phyloP scores from a whole-genome alignment of 2,329 filamentous ascomycete species.

The Magnaporthiopsis rhizophila region DNA sequence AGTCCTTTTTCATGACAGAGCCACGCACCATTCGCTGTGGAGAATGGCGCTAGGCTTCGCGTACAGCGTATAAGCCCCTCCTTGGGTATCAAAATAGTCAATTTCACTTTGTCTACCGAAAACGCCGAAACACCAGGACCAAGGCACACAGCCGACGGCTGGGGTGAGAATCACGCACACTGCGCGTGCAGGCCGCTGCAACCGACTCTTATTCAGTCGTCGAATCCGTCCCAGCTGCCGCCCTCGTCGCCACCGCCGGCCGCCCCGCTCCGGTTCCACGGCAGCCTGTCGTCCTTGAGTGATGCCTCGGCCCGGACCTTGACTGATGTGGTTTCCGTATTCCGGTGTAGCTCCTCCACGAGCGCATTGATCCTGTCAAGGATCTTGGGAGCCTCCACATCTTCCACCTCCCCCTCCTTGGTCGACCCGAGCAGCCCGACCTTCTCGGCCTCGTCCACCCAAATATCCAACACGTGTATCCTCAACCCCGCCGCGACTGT shows the following conservation, averaged over 20 bases:
- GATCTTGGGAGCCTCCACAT: conserved; percentile 33
- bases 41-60: neutral
- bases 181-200: neutral
- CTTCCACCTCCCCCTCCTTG: conserved; percentile 24
- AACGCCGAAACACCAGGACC: conserved; percentile 1
- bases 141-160: neutral
- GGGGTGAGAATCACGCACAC: neutral
- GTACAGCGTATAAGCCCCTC: neutral
- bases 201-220: conserved; percentile 38
- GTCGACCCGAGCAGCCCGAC: conserved; percentile 28
- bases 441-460: conserved; percentile 52
- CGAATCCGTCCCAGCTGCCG: conserved; percentile 62
- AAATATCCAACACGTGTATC: conserved; percentile 84
- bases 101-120: conserved; percentile 1
- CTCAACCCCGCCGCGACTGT: conserved; percentile 71
- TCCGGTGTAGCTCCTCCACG: conserved; percentile 45
- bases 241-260: conserved; percentile 28
- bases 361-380: conserved; percentile 44
- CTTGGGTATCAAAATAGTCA: conserved; percentile 2
- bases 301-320: conserved; percentile 62
- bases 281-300: conserved; percentile 65
- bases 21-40: neutral
- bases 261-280: conserved; percentile 43
- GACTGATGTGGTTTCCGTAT: conserved; percentile 61
- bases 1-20: neutral